Conservation (phyloP, 2,329 filamentous ascomycete genomes). For the Fulvia fulva region DNA sequence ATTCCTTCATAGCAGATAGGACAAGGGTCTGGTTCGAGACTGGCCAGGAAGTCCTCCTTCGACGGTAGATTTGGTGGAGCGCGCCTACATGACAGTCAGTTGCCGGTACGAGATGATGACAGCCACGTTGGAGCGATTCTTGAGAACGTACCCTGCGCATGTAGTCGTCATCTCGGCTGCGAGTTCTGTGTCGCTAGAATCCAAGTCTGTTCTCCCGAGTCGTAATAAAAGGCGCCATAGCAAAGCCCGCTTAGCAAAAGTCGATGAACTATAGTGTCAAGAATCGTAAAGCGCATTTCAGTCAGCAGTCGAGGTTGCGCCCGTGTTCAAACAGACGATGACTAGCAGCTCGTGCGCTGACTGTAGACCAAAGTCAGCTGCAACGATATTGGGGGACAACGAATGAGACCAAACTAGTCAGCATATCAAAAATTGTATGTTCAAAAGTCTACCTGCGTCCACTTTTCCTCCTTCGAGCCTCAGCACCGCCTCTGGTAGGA, state of each 20-base stretch:
- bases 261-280: too few species aligned
- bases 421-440: background rate
- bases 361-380: background rate
- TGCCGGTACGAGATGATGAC: too few species aligned
- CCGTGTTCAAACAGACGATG: background rate
- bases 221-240: too few species aligned
- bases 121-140: background rate
- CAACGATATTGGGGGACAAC: background rate
- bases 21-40: background rate
- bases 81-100: background rate
- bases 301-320: background rate
- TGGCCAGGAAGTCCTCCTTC: background rate
- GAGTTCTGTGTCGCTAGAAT: too few species aligned
- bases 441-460: constrained; percentile 14
- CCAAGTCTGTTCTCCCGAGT: too few species aligned
- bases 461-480: constrained; percentile 23
- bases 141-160: too few species aligned
- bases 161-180: too few species aligned
- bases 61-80: background rate
- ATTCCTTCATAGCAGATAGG: background rate
- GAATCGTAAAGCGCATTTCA: too few species aligned
- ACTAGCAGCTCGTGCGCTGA: background rate
- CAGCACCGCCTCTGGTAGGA: constrained; percentile 14
- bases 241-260: too few species aligned
- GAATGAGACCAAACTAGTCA: background rate